Percentiles rank a stretch among this genome's conserved stretches.
phyloP scores from a whole-genome alignment of 2,329 filamentous ascomycete genomes.

The Mollisia scopiformis region DNA sequence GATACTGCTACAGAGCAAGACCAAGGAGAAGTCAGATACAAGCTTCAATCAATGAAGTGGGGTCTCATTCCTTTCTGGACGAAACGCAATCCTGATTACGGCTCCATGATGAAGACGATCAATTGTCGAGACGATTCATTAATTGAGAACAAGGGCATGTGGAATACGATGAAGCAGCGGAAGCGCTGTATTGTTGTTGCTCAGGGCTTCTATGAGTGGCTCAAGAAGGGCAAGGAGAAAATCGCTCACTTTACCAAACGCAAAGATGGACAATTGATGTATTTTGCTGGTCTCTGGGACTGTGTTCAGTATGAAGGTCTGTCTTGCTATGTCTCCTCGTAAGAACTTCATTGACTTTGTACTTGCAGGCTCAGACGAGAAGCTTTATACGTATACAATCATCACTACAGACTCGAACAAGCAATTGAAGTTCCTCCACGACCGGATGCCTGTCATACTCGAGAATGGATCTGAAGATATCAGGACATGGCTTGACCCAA shows the following conservation, averaged over 20 bases:
- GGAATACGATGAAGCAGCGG: slow-evolving; percentile 85
- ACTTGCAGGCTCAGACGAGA: slow-evolving; percentile 58
- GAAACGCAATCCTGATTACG: slow-evolving; percentile 78
- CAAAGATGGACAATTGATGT: slow-evolving; percentile 79
- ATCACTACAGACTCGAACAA: slow-evolving; percentile 89
- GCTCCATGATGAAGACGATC: slow-evolving; percentile 82
- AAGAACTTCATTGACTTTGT: slow-evolving; percentile 9
- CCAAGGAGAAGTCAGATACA: slow-evolving; percentile 60
- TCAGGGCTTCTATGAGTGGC: slow-evolving; percentile 96
- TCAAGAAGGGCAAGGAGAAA: slow-evolving; percentile 82
- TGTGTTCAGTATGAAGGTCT: slow-evolving; percentile 77
- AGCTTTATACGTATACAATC: slow-evolving; percentile 86
- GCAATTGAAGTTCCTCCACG: slow-evolving; percentile 84
- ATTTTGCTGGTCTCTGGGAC: slow-evolving; percentile 91
- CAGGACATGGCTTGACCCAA: slow-evolving; percentile 78
- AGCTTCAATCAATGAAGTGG: slow-evolving; percentile 94
- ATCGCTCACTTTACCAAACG: slow-evolving; percentile 83
- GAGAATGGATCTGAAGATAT: slow-evolving; percentile 74
- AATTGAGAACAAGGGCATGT: slow-evolving; percentile 77
- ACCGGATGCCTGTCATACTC: slow-evolving; percentile 93
- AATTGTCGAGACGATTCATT: slow-evolving; percentile 94
- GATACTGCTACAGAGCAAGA: slow-evolving; percentile 21
- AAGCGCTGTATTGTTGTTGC: slow-evolving; percentile 88
- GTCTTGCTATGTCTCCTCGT: not conserved
- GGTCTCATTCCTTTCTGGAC: slow-evolving; percentile 94